Conservation (phyloP, 2,329 filamentous ascomycete genomes). For the Nothophaeocryptopus gaeumannii region DNA sequence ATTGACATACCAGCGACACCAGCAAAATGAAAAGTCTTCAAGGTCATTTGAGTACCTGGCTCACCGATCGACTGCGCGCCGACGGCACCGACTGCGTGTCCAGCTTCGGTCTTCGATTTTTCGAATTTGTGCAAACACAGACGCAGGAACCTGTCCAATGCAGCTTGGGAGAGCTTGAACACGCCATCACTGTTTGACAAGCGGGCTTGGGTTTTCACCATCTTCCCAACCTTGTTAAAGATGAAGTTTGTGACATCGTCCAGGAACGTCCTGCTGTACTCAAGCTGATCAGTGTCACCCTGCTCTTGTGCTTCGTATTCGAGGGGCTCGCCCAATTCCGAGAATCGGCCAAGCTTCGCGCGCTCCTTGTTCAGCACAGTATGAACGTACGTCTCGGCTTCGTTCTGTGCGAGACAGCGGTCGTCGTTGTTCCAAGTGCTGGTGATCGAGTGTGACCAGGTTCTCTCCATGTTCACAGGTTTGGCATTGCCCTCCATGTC, state of each 20-base stretch:
- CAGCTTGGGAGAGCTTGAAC: constrained; percentile 71
- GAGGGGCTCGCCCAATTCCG: constrained; percentile 44
- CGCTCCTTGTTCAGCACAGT: constrained; percentile 67
- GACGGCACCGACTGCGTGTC: constrained; percentile 92
- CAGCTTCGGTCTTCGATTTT: constrained; percentile 86
- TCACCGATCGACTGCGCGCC: constrained; percentile 98
- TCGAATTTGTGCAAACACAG: constrained; percentile 88
- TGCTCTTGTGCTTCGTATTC: constrained; percentile 70
- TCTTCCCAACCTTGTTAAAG: constrained; percentile 28
- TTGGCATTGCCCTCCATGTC: constrained; percentile 96
- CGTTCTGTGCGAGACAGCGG: constrained; percentile 66
- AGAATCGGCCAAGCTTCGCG: constrained; percentile 51
- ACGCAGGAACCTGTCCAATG: constrained; percentile 71
- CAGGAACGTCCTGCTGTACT: constrained; percentile 79
- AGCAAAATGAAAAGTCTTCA: constrained; percentile 99
- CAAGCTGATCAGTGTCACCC: constrained; percentile 58
- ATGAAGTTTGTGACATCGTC: constrained; percentile 74
- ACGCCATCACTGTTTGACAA: constrained; percentile 54
- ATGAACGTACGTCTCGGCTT: constrained; percentile 68
- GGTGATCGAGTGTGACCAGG: constrained; percentile 76
- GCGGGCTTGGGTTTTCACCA: constrained; percentile 28
- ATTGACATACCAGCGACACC: constrained; percentile 99
- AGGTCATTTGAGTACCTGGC: constrained; percentile 96
- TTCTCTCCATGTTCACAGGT: constrained; percentile 87
- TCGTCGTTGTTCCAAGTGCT: constrained; percentile 79